phyloP scores from a whole-genome alignment of 2,329 filamentous ascomycete species.

The Hypoxylon sp. region DNA sequence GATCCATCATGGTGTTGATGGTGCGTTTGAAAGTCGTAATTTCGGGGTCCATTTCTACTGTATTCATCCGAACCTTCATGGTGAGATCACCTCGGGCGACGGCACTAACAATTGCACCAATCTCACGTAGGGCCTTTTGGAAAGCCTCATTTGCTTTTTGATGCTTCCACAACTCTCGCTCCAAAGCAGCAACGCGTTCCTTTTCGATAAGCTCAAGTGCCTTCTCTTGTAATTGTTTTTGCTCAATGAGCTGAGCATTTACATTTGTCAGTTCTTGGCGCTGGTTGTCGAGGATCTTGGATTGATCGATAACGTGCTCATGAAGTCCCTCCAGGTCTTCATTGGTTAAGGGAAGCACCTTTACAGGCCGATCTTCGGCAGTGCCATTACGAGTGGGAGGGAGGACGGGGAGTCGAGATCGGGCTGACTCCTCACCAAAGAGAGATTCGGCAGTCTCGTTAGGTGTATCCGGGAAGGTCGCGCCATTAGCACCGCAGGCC shows the following conservation, averaged over 20 bases:
- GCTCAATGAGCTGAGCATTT: conserved; percentile 83
- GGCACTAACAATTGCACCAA: conserved; percentile 95
- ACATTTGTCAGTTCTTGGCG: conserved; percentile 86
- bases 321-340: conserved; percentile 86
- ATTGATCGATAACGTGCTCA: conserved; percentile 92
- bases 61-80: conserved; percentile 96
- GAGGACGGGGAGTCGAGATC: conserved; percentile 57
- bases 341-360: conserved; percentile 70
- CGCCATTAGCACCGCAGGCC: conserved; percentile 67
- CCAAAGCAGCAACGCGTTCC: conserved; percentile 86
- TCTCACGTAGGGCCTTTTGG: conserved; percentile 95
- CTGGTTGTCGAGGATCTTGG: conserved; percentile 88
- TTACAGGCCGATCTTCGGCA: conserved; percentile 50
- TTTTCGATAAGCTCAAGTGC: conserved; percentile 84
- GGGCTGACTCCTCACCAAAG: conserved; percentile 63
- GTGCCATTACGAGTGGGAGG: conserved; percentile 49
- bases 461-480: conserved; percentile 78
- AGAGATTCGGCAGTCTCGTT: conserved; percentile 76
- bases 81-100: conserved; percentile 95
- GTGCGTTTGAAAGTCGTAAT: conserved; percentile 98
- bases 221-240: conserved; percentile 84
- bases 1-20: conserved; percentile 99
- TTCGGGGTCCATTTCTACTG: conserved; percentile 96
- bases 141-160: conserved; percentile 98
- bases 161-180: conserved; percentile 94